A percentile compares a stretch with the other conserved stretches of the same genome.
These are phyloP conservation scores for Penicillium glabrum DNA, from an alignment of 2,329 filamentous ascomycete genomes.

Conservation along the genomic window DNA sequence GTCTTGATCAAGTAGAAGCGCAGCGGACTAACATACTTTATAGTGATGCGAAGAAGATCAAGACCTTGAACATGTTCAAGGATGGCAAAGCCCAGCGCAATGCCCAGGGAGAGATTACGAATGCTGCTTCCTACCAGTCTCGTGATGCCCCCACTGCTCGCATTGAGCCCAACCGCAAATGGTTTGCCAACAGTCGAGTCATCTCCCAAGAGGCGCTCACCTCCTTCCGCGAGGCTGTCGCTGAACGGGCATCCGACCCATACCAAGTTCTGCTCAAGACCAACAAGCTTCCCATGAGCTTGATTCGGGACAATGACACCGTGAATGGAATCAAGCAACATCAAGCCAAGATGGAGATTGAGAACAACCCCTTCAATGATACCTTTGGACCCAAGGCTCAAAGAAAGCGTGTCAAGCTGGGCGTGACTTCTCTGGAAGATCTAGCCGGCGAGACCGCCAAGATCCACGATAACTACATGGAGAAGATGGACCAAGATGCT, in stretches of 20 bases:
- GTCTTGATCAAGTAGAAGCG: not conserved
- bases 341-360: conserved; percentile 88
- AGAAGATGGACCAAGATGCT: conserved; percentile 75
- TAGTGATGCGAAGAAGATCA: conserved; percentile 78
- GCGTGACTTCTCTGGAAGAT: conserved; percentile 76
- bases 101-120: conserved; percentile 76
- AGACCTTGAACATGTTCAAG: conserved; percentile 85
- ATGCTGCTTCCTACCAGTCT: conserved; percentile 81
- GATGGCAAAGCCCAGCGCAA: conserved; percentile 82
- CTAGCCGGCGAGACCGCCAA: conserved; percentile 76
- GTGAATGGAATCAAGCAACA: conserved; percentile 89
- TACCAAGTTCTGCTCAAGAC: conserved; percentile 94
- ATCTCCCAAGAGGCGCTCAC: conserved; percentile 87
- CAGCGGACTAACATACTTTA: conserved; percentile 11
- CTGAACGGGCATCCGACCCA: conserved; percentile 83
- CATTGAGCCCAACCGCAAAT: conserved; percentile 94
- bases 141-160: conserved; percentile 77
- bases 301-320: conserved; percentile 77
- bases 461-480: conserved; percentile 78
- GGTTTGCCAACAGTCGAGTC: conserved; percentile 92
- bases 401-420: conserved; percentile 87
- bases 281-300: conserved; percentile 94
- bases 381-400: conserved; percentile 94
- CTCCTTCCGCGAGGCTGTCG: conserved; percentile 87
- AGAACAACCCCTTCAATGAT: conserved; percentile 79